Conservation (phyloP, 257 asterid species). For the Solanum appendiculatum region DNA sequence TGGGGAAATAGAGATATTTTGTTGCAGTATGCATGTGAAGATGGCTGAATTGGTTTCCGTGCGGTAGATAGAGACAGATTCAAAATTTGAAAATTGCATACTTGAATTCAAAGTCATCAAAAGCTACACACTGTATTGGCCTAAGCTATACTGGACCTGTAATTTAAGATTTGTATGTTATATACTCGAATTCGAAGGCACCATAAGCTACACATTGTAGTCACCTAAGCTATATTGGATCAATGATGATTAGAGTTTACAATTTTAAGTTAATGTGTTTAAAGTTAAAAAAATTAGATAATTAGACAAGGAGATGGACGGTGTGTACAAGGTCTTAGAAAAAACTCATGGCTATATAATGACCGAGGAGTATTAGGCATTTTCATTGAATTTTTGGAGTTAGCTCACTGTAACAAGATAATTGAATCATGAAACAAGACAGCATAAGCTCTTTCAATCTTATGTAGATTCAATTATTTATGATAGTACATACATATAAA, state of each 20-base stretch:
- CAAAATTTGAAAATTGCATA: too few species aligned
- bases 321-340: background rate
- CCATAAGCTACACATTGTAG: background rate
- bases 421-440: background rate
- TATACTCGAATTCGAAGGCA: background rate
- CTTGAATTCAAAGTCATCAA: background rate
- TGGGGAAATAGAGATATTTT: background rate
- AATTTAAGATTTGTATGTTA: too few species aligned
- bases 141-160: too few species aligned
- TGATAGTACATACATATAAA: background rate
- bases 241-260: background rate
- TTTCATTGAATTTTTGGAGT: too few species aligned
- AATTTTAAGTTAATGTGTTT: background rate
- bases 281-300: background rate
- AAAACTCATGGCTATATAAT: background rate
- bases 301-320: background rate
- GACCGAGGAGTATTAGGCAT: too few species aligned
- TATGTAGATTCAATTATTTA: background rate
- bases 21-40: constrained; percentile 39
- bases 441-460: background rate
- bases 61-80: too few species aligned
- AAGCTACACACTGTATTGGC: background rate
- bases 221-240: fast-evolving
- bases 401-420: too few species aligned
- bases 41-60: background rate